Conservation (phyloP, 2,329 filamentous ascomycete species). For the Trichoderma cornu-damae region DNA sequence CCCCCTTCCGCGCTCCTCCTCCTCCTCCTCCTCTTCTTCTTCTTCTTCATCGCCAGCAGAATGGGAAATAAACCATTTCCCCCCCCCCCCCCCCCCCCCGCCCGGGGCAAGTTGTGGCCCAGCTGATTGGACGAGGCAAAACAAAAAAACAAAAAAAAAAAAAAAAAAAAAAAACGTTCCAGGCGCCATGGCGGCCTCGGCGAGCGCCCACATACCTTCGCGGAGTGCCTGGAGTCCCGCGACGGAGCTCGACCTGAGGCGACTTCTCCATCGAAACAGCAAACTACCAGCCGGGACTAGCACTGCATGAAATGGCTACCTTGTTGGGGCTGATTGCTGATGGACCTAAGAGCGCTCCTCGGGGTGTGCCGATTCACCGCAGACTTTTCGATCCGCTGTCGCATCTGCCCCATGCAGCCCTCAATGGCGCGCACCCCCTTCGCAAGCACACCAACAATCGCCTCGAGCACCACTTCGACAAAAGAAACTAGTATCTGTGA, state of each 20-base stretch:
- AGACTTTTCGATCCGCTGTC: conserved; percentile 19
- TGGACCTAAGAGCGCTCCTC: conserved; percentile 11
- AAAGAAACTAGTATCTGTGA: conserved; percentile 5
- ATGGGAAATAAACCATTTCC: neutral
- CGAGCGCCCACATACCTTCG: neutral
- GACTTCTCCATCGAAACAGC: conserved; percentile 13
- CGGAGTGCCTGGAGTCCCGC: conserved; percentile 9
- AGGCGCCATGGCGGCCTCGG: neutral
- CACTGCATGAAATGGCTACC: conserved; percentile 10
- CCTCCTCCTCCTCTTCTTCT: neutral
- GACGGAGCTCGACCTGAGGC: conserved; percentile 1
- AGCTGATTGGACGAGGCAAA: neutral
- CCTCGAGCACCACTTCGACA: neutral
- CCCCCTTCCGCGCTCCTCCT: too few relatives aligned
- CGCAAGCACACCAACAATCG: conserved; percentile 1
- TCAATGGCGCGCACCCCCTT: conserved; percentile 13
- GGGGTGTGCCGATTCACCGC: conserved; percentile 21
- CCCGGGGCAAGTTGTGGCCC: neutral
- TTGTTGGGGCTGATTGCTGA: neutral
- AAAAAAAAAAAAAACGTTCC: too few relatives aligned
- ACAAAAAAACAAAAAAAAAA: neutral
- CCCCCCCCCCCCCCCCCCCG: neutral
- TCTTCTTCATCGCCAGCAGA: too few relatives aligned
- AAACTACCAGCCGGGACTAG: conserved; percentile 2
- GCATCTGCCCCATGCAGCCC: conserved; percentile 18